Evolutionary conservation across 768 basidiomycete species (phyloP).

Genomic region (Suillus discolor): DNA sequence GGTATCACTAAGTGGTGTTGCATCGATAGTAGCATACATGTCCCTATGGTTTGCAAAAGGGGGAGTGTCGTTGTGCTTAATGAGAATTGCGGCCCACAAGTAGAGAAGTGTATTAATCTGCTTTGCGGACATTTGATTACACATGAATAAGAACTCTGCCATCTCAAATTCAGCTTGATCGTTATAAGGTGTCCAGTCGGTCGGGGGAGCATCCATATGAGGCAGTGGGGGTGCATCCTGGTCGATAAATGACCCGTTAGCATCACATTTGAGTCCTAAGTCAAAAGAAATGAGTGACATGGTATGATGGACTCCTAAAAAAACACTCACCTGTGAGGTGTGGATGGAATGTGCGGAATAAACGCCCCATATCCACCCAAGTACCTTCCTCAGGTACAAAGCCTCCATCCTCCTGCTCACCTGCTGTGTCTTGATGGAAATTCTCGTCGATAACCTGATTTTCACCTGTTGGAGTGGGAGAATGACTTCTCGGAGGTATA

Average conservation of each 20-base stretch:
- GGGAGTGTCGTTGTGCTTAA: no score
- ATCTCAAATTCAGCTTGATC: no score
- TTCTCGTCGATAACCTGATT: background rate
- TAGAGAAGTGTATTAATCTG: no score
- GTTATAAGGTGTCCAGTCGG: slow-evolving; percentile 28
- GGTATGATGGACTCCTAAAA: background rate
- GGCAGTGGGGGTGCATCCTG: background rate
- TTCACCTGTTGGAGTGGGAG: background rate
- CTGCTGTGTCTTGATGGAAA: background rate
- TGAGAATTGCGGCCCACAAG: no score
- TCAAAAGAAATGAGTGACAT: background rate
- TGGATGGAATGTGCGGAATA: background rate
- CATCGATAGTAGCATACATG: no score
- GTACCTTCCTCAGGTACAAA: slow-evolving; percentile 4
- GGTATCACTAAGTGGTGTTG: slow-evolving; percentile 24
- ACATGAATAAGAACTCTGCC: no score
- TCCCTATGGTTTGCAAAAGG: no score
- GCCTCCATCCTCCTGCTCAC: background rate
- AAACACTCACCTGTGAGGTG: background rate
- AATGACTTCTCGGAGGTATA: background rate
- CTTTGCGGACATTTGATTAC: no score
- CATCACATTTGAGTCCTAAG: background rate
- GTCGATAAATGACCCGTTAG: background rate
- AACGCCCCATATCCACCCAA: background rate
- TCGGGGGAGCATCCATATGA: background rate